Evolutionary conservation across 192 early-diverging fungal genomes (phyloP), one percentile per base, ranked within the genome.

Genomic region (Coemansia pectinata): DNA sequence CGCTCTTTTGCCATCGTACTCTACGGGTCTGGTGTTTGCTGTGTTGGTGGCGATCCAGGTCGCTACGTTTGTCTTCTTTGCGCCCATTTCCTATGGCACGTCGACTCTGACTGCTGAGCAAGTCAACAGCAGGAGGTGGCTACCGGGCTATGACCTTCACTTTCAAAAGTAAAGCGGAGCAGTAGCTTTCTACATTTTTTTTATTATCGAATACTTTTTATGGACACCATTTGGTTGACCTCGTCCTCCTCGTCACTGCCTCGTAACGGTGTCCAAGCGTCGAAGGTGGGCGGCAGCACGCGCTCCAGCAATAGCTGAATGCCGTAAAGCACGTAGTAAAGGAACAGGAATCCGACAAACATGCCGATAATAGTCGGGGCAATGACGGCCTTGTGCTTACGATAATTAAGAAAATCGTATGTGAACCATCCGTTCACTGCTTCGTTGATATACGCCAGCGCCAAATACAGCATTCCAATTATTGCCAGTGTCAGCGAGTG

Each of bases 111-210:
- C 75, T 64, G 74, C 90, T 2, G 84, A 88, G 17, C 80, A 83
- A 39, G 71, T 99, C 3, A 62, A 84, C 55, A 68, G 69, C 9
- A 85, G 89, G 50, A 93, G 92, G 75, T 89, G 91, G 87, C 72
- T 96, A 23, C 40, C 76, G 29, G 83, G 74, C n/a, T 99, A 95
- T 91, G 95, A 99, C 67, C 85, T 97, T 17, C 97, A 99, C 42
- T 81, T 81, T 68, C 79, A 81, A 59, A 81, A 75, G 61, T 81
- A 76, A 48, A 10, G 31, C 21, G 8, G 5, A 36, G 17, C 7
- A 58, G 15, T 34, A n/a, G 31, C 27, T 33, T 31, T 34, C 31
- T 36, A 12, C 4, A 15, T 59, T 14, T 57, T 57, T 31, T 6
- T 57, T 3, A 33, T 4, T 57, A 25, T 33, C n/a, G n/a, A 21